Evolutionary conservation across 371 early-diverging fungal genomes (phyloP).

Genomic region (Lichtheimia ramosa): DNA sequence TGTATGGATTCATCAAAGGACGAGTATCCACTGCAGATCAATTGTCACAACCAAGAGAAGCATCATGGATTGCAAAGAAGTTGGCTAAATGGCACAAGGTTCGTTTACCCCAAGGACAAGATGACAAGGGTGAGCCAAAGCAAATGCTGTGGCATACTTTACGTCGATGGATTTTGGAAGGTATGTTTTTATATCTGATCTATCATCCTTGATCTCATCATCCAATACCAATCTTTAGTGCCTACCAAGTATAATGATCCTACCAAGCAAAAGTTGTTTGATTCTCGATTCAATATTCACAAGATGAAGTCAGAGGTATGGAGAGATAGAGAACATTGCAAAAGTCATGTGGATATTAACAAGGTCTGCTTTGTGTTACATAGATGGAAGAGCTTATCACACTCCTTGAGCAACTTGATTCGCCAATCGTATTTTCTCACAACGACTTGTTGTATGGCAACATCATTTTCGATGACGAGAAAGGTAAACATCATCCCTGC

Average conservation of each 20-base stretch:
- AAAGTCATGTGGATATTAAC: too few relatives aligned
- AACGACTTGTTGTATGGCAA: slow-evolving; percentile 91
- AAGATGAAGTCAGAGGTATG: slow-evolving; percentile 52
- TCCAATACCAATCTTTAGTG: slow-evolving; percentile 30
- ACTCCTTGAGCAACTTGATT: slow-evolving; percentile 57
- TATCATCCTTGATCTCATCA: too few relatives aligned
- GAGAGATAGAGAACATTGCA: not conserved
- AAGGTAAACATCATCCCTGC: slow-evolving; percentile 33
- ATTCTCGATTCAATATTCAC: slow-evolving; percentile 55
- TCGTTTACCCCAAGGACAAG: slow-evolving; percentile 18
- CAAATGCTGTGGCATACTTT: slow-evolving; percentile 78
- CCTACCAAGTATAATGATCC: slow-evolving; percentile 65
- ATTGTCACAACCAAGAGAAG: slow-evolving; percentile 70
- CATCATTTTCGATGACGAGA: slow-evolving; percentile 72
- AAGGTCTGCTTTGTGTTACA: not conserved
- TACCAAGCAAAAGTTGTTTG: slow-evolving; percentile 62
- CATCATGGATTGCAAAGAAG: slow-evolving; percentile 75
- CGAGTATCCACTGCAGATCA: slow-evolving; percentile 65
- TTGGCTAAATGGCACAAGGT: slow-evolving; percentile 86
- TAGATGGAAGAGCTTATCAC: slow-evolving; percentile 56
- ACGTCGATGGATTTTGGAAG: slow-evolving; percentile 78
- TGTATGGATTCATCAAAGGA: slow-evolving; percentile 90
- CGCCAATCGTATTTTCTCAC: slow-evolving; percentile 90
- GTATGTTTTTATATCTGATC: slow-evolving; percentile 26
- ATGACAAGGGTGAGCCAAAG: slow-evolving; percentile 16